Percentiles rank a stretch among this genome's conserved stretches.
Conservation (phyloP, 176 grass and related monocot species). For the Phoenix dactylifera region DNA sequence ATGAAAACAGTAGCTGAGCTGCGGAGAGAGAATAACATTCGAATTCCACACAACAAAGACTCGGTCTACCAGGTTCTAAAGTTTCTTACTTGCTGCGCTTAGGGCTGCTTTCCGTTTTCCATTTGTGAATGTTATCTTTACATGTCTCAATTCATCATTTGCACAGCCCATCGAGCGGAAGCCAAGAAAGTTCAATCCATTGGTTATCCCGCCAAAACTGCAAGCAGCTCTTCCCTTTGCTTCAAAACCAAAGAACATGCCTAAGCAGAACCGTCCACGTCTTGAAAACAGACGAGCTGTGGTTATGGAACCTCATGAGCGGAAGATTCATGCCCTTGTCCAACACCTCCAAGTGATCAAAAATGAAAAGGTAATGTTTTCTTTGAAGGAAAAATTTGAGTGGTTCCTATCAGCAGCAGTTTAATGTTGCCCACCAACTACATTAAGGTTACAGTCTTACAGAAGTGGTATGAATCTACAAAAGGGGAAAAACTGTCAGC, state of each 20-base stretch:
- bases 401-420: background rate
- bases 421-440: no score
- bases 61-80: conserved; percentile 69
- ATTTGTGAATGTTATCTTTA: no score
- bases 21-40: conserved; percentile 43
- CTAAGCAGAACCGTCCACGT: conserved; percentile 25
- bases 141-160: background rate
- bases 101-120: no score
- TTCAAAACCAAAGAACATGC: conserved; percentile 64
- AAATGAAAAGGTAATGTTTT: conserved; percentile 64
- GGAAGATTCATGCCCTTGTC: conserved; percentile 37
- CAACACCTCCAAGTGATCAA: conserved; percentile 52
- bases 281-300: conserved; percentile 42
- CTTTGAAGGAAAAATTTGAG: background rate
- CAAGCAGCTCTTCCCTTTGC: conserved; percentile 69
- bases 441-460: no score
- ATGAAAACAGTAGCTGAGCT: conserved; percentile 83
- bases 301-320: conserved; percentile 59
- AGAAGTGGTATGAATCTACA: no score
- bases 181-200: conserved; percentile 71
- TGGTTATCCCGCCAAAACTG: conserved; percentile 71
- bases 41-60: conserved; percentile 75
- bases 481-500: no score
- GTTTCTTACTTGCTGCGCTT: no score
- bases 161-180: conserved; percentile 67